Conservation (phyloP, 164 flowering plant genomes). For the Annona squamosa region DNA sequence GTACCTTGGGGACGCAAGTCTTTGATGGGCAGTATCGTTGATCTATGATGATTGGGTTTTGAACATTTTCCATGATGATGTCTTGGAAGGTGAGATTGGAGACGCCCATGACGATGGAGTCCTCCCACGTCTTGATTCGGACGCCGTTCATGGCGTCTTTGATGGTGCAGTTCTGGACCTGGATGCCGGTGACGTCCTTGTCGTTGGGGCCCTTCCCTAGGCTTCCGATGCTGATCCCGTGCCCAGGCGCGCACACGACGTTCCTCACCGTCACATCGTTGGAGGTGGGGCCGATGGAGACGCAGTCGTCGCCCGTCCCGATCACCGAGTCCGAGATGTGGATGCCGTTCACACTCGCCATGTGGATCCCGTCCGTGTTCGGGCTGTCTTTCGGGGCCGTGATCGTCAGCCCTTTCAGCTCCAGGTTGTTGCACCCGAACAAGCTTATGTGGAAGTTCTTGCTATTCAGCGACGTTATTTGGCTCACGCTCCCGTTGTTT, state of each 20-base stretch:
- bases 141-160: conserved; percentile 43
- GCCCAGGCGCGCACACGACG: conserved; percentile 37
- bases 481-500: conserved; percentile 13
- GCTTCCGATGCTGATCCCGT: conserved; percentile 59
- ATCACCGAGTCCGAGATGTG: conserved; percentile 4
- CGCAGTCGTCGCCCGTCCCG: conserved; percentile 32
- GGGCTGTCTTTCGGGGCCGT: conserved; percentile 19
- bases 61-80: conserved; percentile 35
- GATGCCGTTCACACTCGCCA: conserved; percentile 6
- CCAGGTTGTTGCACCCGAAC: conserved; percentile 18
- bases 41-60: conserved; percentile 58
- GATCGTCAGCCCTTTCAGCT: conserved; percentile 7
- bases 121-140: conserved; percentile 49
- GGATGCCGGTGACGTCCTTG: conserved; percentile 30
- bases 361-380: conserved; percentile 27
- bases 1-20: conserved; percentile 5
- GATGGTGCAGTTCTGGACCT: conserved; percentile 37
- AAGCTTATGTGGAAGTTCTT: conserved; percentile 31
- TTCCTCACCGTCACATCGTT: conserved; percentile 15
- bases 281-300: conserved; percentile 32
- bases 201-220: conserved; percentile 48
- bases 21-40: conserved; percentile 39
- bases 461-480: conserved; percentile 27
- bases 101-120: conserved; percentile 21
- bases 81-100: conserved; percentile 32